These are phyloP conservation scores for Rhodocollybia butyracea DNA, from an alignment of 768 basidiomycete species.

Conservation along the genomic window DNA sequence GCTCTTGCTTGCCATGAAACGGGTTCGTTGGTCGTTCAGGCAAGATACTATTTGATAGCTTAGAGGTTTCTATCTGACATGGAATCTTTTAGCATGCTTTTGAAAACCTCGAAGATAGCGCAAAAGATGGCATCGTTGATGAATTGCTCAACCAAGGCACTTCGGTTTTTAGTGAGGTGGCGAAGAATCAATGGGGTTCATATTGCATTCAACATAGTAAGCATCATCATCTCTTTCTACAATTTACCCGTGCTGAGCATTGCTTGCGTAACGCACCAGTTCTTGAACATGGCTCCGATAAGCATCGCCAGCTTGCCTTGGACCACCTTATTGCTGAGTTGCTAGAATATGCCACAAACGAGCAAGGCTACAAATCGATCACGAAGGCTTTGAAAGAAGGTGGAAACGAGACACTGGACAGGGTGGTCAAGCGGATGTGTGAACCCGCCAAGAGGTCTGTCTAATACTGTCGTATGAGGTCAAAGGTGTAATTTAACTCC, in stretches of 20 bases:
- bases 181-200: constrained; percentile 87
- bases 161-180: constrained; percentile 66
- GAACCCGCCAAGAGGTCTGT: constrained; percentile 78
- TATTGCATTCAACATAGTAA: constrained; percentile 84
- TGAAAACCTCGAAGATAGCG: constrained; percentile 79
- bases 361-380: constrained; percentile 86
- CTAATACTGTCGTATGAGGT: background rate
- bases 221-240: constrained; percentile 21
- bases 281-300: constrained; percentile 78
- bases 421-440: constrained; percentile 78
- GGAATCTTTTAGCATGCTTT: constrained; percentile 61
- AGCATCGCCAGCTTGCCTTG: constrained; percentile 73
- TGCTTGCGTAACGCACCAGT: constrained; percentile 49
- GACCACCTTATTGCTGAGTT: constrained; percentile 75
- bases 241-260: background rate
- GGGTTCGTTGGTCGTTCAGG: constrained; percentile 85
- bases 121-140: constrained; percentile 82
- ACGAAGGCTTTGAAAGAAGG: constrained; percentile 86
- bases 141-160: constrained; percentile 76
- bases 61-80: constrained; percentile 3
- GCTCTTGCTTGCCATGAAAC: constrained; percentile 88
- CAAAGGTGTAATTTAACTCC: background rate
- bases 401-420: constrained; percentile 70
- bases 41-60: constrained; percentile 23
- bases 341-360: constrained; percentile 74